These are phyloP conservation scores for Solanum tarapatanum DNA, from an alignment of 257 asterid genomes.

Conservation along the genomic window DNA sequence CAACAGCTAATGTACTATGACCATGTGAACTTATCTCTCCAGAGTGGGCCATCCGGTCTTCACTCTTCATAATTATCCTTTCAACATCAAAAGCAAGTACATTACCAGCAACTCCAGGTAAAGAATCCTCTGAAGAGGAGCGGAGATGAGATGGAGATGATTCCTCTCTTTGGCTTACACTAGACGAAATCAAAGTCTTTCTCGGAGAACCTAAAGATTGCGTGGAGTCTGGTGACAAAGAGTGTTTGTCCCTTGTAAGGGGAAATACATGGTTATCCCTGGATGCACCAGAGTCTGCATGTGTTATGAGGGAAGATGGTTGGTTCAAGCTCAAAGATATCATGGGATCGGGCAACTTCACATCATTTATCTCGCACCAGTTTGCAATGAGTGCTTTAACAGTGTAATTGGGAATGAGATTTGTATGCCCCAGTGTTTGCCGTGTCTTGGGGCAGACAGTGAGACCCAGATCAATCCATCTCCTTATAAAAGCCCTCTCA, in stretches of 20 bases:
- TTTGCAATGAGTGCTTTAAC: constrained; percentile 76
- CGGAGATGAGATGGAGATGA: constrained; percentile 48
- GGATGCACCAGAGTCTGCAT: constrained; percentile 37
- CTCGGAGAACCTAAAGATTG: constrained; percentile 35
- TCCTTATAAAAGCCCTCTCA: constrained; percentile 66
- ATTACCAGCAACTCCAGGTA: constrained; percentile 31
- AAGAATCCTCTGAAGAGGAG: constrained; percentile 48
- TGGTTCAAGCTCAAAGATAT: constrained; percentile 40
- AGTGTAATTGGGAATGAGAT: constrained; percentile 77
- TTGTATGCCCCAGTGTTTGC: constrained; percentile 64
- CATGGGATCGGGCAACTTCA: constrained; percentile 62
- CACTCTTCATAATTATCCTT: constrained; percentile 36
- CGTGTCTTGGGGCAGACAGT: constrained; percentile 87
- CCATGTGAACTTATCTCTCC: constrained; percentile 42
- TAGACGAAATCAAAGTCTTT: constrained; percentile 21
- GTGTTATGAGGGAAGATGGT: constrained; percentile 49
- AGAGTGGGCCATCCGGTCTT: constrained; percentile 44
- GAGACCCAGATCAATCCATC: constrained; percentile 84
- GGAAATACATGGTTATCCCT: constrained; percentile 8
- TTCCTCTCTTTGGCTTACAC: constrained; percentile 22
- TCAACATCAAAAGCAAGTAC: constrained; percentile 34
- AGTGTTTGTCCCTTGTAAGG: constrained; percentile 24
- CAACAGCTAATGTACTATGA: constrained; percentile 21
- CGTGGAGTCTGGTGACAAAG: constrained; percentile 30
- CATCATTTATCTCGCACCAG: constrained; percentile 69